phyloP scores from a whole-genome alignment of 1,284 basidiomycete genomes.

The Rhodotorula mucilaginosa region DNA sequence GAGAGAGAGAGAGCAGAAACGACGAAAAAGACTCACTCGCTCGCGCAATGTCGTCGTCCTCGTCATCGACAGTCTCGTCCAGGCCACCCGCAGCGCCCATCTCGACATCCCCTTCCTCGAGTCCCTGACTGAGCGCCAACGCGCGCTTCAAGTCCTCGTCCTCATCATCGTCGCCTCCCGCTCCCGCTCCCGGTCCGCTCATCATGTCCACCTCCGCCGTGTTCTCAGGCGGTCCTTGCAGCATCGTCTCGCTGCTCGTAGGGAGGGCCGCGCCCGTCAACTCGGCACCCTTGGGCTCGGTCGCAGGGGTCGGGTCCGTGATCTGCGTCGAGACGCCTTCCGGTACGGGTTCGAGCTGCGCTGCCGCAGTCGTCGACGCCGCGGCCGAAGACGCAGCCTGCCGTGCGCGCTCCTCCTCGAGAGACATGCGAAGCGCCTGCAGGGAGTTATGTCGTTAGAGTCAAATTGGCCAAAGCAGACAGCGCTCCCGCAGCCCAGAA shows the following conservation, averaged over 20 bases:
- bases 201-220: constrained; percentile 41
- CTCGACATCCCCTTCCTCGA: constrained; percentile 26
- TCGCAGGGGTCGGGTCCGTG: constrained; percentile 34
- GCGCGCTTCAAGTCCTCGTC: constrained; percentile 46
- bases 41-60: constrained; percentile 51
- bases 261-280: constrained; percentile 40
- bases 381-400: constrained; percentile 61
- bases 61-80: constrained; percentile 14
- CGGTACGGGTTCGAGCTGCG: constrained; percentile 43
- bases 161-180: constrained; percentile 47
- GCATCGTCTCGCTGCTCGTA: constrained; percentile 21
- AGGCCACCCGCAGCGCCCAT: constrained; percentile 29
- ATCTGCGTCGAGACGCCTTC: constrained; percentile 38
- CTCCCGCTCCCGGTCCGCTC: constrained; percentile 46
- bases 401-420: constrained; percentile 92
- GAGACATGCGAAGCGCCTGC: constrained; percentile 92
- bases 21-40: constrained; percentile 51
- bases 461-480: neutral
- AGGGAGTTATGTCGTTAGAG: neutral
- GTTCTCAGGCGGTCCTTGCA: constrained; percentile 18
- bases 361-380: constrained; percentile 48
- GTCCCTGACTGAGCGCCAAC: constrained; percentile 34
- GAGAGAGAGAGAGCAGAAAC: neutral
- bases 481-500: neutral
- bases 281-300: constrained; percentile 42